phyloP scores from a whole-genome alignment of 2,329 filamentous ascomycete genomes.

The Fusarium agapanthi region DNA sequence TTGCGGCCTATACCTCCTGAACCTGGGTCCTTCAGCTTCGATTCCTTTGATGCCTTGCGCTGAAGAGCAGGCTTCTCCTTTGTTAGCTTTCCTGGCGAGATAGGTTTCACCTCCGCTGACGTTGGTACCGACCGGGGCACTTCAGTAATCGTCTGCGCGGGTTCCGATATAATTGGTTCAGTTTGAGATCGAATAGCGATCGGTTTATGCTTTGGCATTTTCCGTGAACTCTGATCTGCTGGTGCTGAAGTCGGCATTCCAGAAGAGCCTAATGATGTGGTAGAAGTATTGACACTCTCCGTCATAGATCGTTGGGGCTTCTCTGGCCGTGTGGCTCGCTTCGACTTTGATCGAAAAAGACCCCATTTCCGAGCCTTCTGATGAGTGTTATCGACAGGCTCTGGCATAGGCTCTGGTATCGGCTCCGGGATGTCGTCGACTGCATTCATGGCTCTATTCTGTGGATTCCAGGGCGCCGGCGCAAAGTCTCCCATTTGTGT shows the following conservation, averaged over 20 bases:
- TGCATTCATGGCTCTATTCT: slow-evolving; percentile 40
- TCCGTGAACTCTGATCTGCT: slow-evolving; percentile 22
- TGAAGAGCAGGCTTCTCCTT: slow-evolving; percentile 21
- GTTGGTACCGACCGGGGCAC: slow-evolving; percentile 6
- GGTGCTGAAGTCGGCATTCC: slow-evolving; percentile 11
- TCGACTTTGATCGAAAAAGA: slow-evolving; percentile 60
- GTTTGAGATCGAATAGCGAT: slow-evolving; percentile 55
- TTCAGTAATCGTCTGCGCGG: slow-evolving; percentile 5
- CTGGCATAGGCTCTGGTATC: slow-evolving; percentile 16
- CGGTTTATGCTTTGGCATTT: slow-evolving; percentile 52
- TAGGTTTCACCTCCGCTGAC: slow-evolving; percentile 3
- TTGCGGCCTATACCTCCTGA: slow-evolving; percentile 40
- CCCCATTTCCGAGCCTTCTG: slow-evolving; percentile 65
- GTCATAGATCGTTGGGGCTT: slow-evolving; percentile 39
- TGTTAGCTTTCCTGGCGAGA: slow-evolving; percentile 18
- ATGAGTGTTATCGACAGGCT: slow-evolving; percentile 47
- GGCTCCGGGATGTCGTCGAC: slow-evolving; percentile 27
- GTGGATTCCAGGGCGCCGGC: slow-evolving; percentile 43
- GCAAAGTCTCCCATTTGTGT: slow-evolving; percentile 49
- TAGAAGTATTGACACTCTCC: slow-evolving; percentile 36
- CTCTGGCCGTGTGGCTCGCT: slow-evolving; percentile 35
- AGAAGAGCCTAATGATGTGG: slow-evolving; percentile 27
- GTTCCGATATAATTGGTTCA: slow-evolving; percentile 43
- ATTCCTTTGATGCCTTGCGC: slow-evolving; percentile 26
- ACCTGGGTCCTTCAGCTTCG: slow-evolving; percentile 28